A percentile compares a stretch with the other conserved stretches of the same genome.
These are phyloP conservation scores for Solanum corneliomulleri DNA, from an alignment of 257 asterid species.

Conservation along the genomic window DNA sequence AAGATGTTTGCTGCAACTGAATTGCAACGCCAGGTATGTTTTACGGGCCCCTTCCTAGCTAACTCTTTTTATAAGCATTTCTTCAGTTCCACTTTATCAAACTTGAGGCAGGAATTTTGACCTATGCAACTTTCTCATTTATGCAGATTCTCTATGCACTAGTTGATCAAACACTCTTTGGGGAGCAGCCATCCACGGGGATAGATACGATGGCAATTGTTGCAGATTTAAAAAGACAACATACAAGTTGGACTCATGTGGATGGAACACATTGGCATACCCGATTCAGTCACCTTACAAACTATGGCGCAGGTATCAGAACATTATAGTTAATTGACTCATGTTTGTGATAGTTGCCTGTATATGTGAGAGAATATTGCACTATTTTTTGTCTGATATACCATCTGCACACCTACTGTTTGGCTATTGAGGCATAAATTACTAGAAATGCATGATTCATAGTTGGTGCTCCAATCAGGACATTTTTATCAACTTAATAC, in stretches of 20 bases:
- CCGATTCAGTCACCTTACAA: conserved; percentile 82
- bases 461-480: not conserved
- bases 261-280: conserved; percentile 95
- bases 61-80: not conserved
- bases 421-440: not conserved
- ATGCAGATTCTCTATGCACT: conserved; percentile 70
- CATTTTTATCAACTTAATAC: not conserved
- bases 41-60: not conserved
- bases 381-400: not conserved
- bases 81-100: not conserved
- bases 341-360: not conserved
- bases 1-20: conserved; percentile 89
- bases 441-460: not conserved
- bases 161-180: conserved; percentile 75
- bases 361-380: not conserved
- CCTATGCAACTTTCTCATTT: conserved; percentile 1
- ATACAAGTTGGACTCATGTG: conserved; percentile 73
- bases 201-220: conserved; percentile 42
- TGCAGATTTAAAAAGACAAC: conserved; percentile 68
- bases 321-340: not conserved
- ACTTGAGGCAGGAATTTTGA: not conserved
- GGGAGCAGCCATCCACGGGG: conserved; percentile 39
- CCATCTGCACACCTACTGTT: not conserved
- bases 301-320: conserved; percentile 82
- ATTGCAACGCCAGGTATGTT: conserved; percentile 85